phyloP scores from a whole-genome alignment of 805 yeast genomes.

The Tetrapisispora iriomotensis region DNA sequence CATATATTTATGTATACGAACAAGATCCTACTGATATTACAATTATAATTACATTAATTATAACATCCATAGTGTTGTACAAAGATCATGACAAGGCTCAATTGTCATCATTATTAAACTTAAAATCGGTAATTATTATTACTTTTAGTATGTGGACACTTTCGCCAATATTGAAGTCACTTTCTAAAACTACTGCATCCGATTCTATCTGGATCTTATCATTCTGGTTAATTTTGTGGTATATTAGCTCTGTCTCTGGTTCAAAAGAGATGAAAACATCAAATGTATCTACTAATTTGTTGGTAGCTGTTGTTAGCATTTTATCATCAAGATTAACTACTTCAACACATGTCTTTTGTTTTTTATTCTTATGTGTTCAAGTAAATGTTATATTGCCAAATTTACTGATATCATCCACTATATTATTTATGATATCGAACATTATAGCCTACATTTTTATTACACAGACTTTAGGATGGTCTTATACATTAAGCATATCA shows the following conservation, averaged over 20 bases:
- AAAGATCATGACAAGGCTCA: not conserved
- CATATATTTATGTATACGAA: constrained; percentile 16
- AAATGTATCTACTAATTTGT: constrained; percentile 68
- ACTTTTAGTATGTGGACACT: constrained; percentile 62
- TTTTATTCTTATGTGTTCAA: constrained; percentile 43
- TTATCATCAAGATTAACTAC: constrained; percentile 78
- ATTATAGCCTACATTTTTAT: constrained; percentile 19
- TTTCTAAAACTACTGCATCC: constrained; percentile 80
- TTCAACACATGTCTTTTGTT: constrained; percentile 71
- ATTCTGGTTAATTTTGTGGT: constrained; percentile 64
- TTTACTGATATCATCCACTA: constrained; percentile 11
- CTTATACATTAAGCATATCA: constrained; percentile 14
- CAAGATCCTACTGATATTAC: constrained; percentile 17
- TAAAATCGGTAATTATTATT: constrained; percentile 62
- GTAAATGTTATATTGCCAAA: constrained; percentile 26
- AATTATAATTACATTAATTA: constrained; percentile 15
- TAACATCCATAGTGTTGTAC: constrained; percentile 19
- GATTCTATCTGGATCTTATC: constrained; percentile 94
- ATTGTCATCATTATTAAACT: constrained; percentile 17
- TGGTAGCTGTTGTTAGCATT: constrained; percentile 79
- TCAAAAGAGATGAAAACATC: constrained; percentile 26
- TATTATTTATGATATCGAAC: constrained; percentile 14
- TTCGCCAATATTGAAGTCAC: constrained; percentile 82
- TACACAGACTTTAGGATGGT: constrained; percentile 15
- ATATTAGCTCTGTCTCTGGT: constrained; percentile 31